Conservation (phyloP, 116 monocot species). For the Posidonia oceanica region DNA sequence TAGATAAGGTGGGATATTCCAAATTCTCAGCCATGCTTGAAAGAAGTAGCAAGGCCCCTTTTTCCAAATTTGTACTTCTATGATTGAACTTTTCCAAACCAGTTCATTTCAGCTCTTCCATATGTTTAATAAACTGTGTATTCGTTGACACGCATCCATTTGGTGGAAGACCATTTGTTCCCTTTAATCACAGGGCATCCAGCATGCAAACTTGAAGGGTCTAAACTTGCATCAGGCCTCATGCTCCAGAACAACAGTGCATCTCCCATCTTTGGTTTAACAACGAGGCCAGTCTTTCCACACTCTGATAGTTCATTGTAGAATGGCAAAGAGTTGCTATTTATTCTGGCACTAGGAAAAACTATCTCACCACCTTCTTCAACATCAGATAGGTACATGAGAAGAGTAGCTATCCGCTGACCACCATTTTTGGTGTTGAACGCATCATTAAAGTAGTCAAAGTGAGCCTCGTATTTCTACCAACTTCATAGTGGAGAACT, state of each 20-base stretch:
- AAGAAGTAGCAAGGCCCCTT: too few relatives aligned
- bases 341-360: conserved; percentile 24
- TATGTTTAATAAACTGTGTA: too few relatives aligned
- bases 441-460: conserved; percentile 39
- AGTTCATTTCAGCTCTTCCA: too few relatives aligned
- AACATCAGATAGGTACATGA: conserved; percentile 51
- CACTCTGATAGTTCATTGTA: conserved; percentile 32
- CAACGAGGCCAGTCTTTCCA: conserved; percentile 28
- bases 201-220: conserved; percentile 52
- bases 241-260: conserved; percentile 52
- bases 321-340: conserved; percentile 23
- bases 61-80: too few relatives aligned
- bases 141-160: too few relatives aligned
- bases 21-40: too few relatives aligned
- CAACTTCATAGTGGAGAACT: conserved; percentile 55
- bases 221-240: conserved; percentile 47
- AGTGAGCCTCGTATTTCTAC: conserved; percentile 53
- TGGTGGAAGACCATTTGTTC: too few relatives aligned
- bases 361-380: conserved; percentile 38
- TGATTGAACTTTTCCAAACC: too few relatives aligned
- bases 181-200: too few relatives aligned
- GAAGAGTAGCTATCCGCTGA: conserved; percentile 41
- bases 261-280: conserved; percentile 31
- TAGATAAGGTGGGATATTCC: too few relatives aligned
- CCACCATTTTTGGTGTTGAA: conserved; percentile 42